Evolutionary conservation across 2,329 filamentous ascomycete genomes (phyloP).

Genomic region (Trichoderma atrobrunneum): DNA sequence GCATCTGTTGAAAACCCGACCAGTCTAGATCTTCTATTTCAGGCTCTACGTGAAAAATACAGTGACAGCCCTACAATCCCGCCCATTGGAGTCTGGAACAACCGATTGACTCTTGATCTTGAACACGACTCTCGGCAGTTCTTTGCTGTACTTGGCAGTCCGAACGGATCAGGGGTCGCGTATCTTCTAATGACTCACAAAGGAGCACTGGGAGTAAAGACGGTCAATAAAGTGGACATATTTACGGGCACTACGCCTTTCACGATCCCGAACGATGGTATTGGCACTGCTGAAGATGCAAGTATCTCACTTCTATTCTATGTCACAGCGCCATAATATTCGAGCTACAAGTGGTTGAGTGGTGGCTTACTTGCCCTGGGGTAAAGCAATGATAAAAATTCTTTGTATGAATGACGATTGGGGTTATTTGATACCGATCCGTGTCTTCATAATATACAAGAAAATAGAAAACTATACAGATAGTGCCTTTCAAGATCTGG

Average conservation of each 20-base stretch:
- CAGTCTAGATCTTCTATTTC: neutral
- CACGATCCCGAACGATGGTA: neutral
- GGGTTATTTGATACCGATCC: no score
- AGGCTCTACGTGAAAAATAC: neutral
- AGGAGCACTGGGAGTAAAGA: neutral
- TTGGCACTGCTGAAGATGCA: neutral
- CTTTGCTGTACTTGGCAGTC: neutral
- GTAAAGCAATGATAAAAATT: no score
- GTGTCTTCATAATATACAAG: no score
- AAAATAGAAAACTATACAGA: no score
- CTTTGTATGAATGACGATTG: no score
- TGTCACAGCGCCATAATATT: no score
- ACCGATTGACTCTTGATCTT: neutral
- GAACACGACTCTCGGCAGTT: no score
- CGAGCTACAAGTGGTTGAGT: no score
- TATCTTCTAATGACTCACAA: neutral
- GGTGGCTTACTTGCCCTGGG: no score
- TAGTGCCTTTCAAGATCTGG: no score
- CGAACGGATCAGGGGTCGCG: neutral
- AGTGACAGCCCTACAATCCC: neutral
- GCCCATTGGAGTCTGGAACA: neutral
- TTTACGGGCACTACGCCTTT: neutral
- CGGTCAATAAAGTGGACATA: neutral
- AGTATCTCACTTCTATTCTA: neutral
- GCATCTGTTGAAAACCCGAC: neutral